Evolutionary conservation across 2,329 filamentous ascomycete genomes (phyloP).

Genomic region (Epichloe glyceriae): DNA sequence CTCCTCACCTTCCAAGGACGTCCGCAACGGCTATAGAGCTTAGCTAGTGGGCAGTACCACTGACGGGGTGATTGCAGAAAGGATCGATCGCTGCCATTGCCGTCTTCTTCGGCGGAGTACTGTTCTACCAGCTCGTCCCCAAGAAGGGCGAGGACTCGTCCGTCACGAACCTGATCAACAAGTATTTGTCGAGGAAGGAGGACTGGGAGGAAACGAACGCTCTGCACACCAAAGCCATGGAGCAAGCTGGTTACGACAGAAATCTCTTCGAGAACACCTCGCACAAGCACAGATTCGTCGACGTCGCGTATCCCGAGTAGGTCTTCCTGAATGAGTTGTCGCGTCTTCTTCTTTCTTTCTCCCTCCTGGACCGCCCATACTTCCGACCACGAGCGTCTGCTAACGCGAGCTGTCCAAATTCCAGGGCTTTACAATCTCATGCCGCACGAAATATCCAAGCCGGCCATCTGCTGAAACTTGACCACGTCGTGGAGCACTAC

Average conservation of each 20-base stretch:
- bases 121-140: slow-evolving; percentile 37
- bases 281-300: slow-evolving; percentile 31
- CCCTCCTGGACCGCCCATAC: background rate
- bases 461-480: slow-evolving; percentile 40
- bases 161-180: slow-evolving; percentile 32
- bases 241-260: slow-evolving; percentile 45
- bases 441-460: slow-evolving; percentile 41
- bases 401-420: background rate
- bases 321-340: slow-evolving; percentile 15
- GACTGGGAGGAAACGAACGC: slow-evolving; percentile 40
- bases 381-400: no score
- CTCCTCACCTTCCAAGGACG: background rate
- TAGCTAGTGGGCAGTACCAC: background rate
- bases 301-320: slow-evolving; percentile 46
- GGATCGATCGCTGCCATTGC: slow-evolving; percentile 35
- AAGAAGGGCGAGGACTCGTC: slow-evolving; percentile 36
- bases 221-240: slow-evolving; percentile 35
- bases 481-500: slow-evolving; percentile 45
- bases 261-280: slow-evolving; percentile 37
- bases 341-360: background rate
- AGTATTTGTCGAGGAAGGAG: slow-evolving; percentile 33
- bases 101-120: slow-evolving; percentile 29
- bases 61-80: slow-evolving; percentile 22
- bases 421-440: slow-evolving; percentile 36
- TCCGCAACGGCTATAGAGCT: background rate